A percentile compares a stretch with the other conserved stretches of the same genome.
Conservation (phyloP, 2,329 filamentous ascomycete species). For the Beauveria scarabaeidicola region DNA sequence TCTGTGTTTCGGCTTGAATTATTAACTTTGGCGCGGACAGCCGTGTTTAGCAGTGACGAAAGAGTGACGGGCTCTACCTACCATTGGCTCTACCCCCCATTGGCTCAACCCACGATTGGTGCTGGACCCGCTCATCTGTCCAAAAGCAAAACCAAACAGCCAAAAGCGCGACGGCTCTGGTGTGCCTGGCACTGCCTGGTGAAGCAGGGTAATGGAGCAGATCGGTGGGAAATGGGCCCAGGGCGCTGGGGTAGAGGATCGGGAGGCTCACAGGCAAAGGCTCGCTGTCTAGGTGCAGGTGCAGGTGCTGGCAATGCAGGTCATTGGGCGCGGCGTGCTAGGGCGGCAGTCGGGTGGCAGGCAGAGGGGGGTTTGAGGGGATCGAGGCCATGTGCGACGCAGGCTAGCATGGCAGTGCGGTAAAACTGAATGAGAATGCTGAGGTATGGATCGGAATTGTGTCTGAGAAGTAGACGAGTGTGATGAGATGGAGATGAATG, state of each 20-base stretch:
- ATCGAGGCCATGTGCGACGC: too few species aligned
- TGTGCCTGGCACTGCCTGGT: not conserved
- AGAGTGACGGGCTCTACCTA: not conserved
- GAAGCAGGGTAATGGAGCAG: not conserved
- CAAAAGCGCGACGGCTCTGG: too few species aligned
- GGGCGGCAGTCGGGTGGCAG: too few species aligned
- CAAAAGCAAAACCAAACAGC: not conserved
- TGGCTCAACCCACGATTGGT: not conserved
- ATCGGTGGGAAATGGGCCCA: not conserved
- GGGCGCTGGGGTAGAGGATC: not conserved
- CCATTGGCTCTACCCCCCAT: too few species aligned
- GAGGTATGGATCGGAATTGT: not conserved
- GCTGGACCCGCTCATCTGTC: slow-evolving; percentile 1
- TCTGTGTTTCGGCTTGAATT: not conserved
- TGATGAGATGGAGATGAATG: not conserved
- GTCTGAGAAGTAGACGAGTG: not conserved
- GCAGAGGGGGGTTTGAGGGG: too few species aligned
- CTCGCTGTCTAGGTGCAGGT: too few species aligned
- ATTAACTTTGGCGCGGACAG: not conserved
- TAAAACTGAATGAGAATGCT: too few species aligned
- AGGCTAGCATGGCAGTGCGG: too few species aligned
- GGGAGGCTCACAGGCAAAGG: not conserved
- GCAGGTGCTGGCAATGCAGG: too few species aligned
- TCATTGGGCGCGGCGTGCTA: too few species aligned
- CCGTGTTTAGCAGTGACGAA: slow-evolving; percentile 1